Evolutionary conservation across 2,329 filamentous ascomycete genomes (phyloP).

Genomic region (Zasmidium angulare): DNA sequence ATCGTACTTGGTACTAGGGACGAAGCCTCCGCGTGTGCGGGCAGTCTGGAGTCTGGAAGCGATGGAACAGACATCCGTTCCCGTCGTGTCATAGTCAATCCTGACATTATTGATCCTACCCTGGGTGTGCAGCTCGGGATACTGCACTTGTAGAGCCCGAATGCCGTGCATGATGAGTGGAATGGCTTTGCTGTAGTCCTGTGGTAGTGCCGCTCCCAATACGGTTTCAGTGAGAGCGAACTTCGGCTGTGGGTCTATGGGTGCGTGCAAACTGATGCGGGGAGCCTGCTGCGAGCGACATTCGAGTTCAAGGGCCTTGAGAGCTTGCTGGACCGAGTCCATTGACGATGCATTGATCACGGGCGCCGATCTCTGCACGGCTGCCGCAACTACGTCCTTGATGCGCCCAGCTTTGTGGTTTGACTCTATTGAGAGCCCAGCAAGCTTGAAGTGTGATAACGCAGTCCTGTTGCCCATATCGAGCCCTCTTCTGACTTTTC

Average conservation of each 20-base stretch:
- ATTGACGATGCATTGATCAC: background rate
- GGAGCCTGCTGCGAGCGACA: background rate
- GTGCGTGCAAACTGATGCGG: background rate
- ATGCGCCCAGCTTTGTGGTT: background rate
- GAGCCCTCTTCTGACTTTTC: background rate
- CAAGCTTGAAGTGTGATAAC: background rate
- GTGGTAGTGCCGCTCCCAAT: background rate
- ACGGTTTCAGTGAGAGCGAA: background rate
- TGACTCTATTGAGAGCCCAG: background rate
- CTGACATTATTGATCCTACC: background rate
- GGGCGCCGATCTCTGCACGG: background rate
- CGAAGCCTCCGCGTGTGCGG: background rate
- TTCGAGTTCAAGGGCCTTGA: background rate
- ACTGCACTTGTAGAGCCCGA: background rate
- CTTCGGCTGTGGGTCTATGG: background rate
- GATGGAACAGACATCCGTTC: background rate
- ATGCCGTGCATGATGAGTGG: background rate
- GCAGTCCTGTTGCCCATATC: background rate
- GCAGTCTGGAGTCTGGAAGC: background rate
- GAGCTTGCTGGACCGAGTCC: background rate
- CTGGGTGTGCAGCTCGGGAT: background rate
- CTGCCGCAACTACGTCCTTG: background rate
- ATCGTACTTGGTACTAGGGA: background rate
- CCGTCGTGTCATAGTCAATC: background rate
- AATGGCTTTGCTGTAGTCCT: background rate